Base-by-base conservation (phyloP, 345 rosid species). In the Clarkia xantiana region DNA sequence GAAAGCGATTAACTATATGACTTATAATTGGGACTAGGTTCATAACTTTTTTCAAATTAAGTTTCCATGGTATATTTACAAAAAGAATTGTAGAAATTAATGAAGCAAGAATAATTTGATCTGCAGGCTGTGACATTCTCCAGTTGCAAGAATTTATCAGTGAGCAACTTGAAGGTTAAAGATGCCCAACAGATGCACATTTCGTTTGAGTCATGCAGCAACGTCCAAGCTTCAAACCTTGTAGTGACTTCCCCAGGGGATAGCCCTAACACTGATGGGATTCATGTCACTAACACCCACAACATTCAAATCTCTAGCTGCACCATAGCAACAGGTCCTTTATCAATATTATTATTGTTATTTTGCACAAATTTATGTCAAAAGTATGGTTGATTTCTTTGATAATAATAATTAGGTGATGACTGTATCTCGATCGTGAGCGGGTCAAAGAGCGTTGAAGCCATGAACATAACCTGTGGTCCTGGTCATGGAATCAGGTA, bases 221-320 rank as follows among this genome's bases (percentile, higher is more conserved):
- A 69, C 20, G 85, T 89, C 49, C 20, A 18, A 15, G 84, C 71
- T 62, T 71, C 84, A 3, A 45, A 67, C 55, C 76, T 89, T 25
- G 42, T 1, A 10, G 67, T 89, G 3, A 73, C 73, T 9, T 74
- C 91, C 0, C 91, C 95, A 0, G 61, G 42, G 16, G 45, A 67
- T 29, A 82, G 94, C 59, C 97, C 97, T 5, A 89, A 89, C 69
- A 89, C 95, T 0, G 95, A 85, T 44, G 97, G 97, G 25, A 89
- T 89, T 59, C 95, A 89, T 57, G 62, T 85, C 56, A 69, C 90
- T 0, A 25, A 55, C 18, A 80, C 86, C 40, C 73, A 75, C 51
- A 77, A 85, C 58, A 89, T 85, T 54, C 68, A 38, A 14, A 67
- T 89, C 42, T 55, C 71, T n/a, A 57, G 52, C 29, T 72, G 69